These are phyloP conservation scores for Acanthamoeba quina DNA, from an alignment of 208 protist genomes.

Conservation along the genomic window DNA sequence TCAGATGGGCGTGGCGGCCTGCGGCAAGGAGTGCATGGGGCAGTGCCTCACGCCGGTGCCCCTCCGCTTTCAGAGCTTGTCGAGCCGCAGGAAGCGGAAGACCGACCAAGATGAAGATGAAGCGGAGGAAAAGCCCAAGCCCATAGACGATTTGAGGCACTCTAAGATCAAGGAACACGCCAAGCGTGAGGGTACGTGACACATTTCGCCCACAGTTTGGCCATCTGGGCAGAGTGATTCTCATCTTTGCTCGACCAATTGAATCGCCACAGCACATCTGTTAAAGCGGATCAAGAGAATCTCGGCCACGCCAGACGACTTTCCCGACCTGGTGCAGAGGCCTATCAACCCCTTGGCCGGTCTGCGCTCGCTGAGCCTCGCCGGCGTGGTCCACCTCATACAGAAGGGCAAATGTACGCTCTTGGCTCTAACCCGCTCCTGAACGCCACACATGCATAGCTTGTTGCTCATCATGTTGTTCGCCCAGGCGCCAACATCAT, in stretches of 20 bases:
- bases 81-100: conserved; percentile 25
- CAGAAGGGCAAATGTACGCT: conserved; percentile 19
- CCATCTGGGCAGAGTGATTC: not conserved
- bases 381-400: conserved; percentile 33
- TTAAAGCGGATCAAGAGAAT: not conserved
- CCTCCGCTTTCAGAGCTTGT: conserved; percentile 19
- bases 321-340: conserved; percentile 14
- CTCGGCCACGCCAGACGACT: not conserved
- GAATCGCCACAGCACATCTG: not conserved
- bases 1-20: conserved; percentile 6
- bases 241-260: not conserved
- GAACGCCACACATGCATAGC: not conserved
- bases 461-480: conserved; percentile 61
- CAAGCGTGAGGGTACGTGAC: not conserved
- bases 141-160: not conserved
- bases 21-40: conserved; percentile 28
- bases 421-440: not conserved
- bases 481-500: conserved; percentile 92
- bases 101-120: not conserved
- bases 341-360: not conserved
- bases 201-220: not conserved
- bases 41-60: conserved; percentile 37
- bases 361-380: conserved; percentile 17
- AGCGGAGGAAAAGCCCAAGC: not conserved
- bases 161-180: not conserved